phyloP scores from a whole-genome alignment of 495 filamentous ascomycete species.

The Parmelia sp. region DNA sequence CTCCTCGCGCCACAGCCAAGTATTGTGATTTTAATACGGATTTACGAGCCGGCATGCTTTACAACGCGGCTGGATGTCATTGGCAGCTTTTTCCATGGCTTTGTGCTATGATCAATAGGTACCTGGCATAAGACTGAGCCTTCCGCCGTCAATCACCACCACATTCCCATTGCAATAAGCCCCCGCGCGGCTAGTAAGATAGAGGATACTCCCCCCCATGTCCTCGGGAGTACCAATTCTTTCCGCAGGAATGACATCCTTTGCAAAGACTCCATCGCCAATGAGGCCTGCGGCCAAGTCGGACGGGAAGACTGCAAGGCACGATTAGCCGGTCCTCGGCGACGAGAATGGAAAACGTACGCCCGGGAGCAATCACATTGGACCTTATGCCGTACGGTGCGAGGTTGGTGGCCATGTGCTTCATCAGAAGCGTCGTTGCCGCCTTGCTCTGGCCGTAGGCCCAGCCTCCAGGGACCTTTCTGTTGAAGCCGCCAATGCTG shows the following conservation, averaged over 20 bases:
- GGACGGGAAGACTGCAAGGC: conserved; percentile 47
- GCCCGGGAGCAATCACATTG: conserved; percentile 56
- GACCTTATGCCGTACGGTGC: conserved; percentile 52
- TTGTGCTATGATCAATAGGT: conserved; percentile 33
- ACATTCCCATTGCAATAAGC: conserved; percentile 54
- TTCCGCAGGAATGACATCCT: conserved; percentile 43
- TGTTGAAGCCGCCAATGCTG: conserved; percentile 51
- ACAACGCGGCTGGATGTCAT: not conserved
- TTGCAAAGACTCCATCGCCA: conserved; percentile 30
- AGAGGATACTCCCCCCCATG: conserved; percentile 57
- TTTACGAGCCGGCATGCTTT: too few relatives aligned
- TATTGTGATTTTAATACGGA: too few relatives aligned
- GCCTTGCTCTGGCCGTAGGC: conserved; percentile 60
- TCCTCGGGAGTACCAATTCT: conserved; percentile 51
- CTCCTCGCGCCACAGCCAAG: too few relatives aligned
- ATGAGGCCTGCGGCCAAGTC: conserved; percentile 51
- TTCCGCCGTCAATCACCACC: conserved; percentile 53
- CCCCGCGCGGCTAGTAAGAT: conserved; percentile 55
- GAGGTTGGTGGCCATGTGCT: conserved; percentile 48
- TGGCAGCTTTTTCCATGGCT: not conserved
- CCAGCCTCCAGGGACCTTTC: conserved; percentile 45
- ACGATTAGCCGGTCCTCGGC: not conserved
- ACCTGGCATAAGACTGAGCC: conserved; percentile 41
- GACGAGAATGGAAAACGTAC: conserved; percentile 37
- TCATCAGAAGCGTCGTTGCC: conserved; percentile 54